Base-by-base conservation (phyloP, 352 stramenopile genomes). In the Saprolegnia parasitica region DNA sequence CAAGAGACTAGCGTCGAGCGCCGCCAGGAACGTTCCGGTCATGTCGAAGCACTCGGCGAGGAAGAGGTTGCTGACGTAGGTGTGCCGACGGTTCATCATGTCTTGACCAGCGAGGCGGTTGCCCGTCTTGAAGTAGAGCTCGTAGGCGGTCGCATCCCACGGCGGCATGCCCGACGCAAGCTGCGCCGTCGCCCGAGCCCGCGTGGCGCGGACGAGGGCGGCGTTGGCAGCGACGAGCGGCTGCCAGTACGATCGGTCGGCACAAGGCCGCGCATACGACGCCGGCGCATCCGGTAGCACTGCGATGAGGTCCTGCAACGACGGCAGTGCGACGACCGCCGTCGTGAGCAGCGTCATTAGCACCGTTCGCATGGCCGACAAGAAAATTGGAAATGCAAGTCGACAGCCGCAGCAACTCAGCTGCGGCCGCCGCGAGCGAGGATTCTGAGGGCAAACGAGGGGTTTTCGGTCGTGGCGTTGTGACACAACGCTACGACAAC, bases 41-140 rank as follows among this genome's bases (percentile, higher is more conserved):
- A 56, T 56, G 23, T 56, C 49, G 1, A 32, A 56, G 49, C 49
- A 56, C 23, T 56, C 49, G 49, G 49, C 49, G 16, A 56, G 23
- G 21, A 56, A 13, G 1, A 56, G 21, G 49, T 56, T 29, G 20
- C 49, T 18, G 24, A 32, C 49, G 24, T 29, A 56, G 16, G 20
- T 32, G 49, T 56, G 49, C 3, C 49, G 49, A 16, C 24, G 20
- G 15, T 4, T 3, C 49, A 56, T 56, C 49, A 56, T 56, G 16
- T 18, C 21, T 26, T 56, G 20, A 9, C 49, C 49, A 13, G 21
- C 49, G 49, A 18, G 16, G 49, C 49, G 49, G 21, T 56, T 9
- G 49, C 49, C 49, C 10, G 20, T 56, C 21, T 56, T 18, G 21
- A 5, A 29, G 24, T 56, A 56, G 49, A 56, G 49, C 10, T 29